Evolutionary conservation across 2,329 filamentous ascomycete species (phyloP), one percentile per base, ranked within the genome.

Genomic region (Rutstroemia sp.): DNA sequence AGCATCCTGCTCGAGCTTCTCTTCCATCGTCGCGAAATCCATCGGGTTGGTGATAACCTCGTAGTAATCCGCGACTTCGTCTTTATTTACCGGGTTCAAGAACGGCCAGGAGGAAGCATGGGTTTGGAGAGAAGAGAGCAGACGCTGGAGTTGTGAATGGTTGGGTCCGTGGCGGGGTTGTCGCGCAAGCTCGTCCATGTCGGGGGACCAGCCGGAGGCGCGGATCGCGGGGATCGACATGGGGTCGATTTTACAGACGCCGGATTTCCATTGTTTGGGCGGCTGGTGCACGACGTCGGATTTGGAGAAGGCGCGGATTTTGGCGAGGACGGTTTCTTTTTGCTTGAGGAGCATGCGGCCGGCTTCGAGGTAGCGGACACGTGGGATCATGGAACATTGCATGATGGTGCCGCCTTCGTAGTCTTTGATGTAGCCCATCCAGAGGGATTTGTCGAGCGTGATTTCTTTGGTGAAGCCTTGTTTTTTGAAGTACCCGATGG

Each of bases 391-490:
- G 52, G 88, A 90, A 69, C 94, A 99, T 74, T 99, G 94, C 94
- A 99, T 99, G 60, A 99, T 95, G 0, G 94, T 99, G 58, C 94
- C 94, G 57, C 94, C 94, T 73, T 99, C 94, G 71, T 99, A 99
- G 71, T 99, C 94, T 71, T 99, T 99, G 76, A 99, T 99, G 67
- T 97, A 99, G 2, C 94, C 94, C 94, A 97, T 97, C 94, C 94
- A 99, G 3, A 90, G 86, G 2, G 86, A 85, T 66, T 86, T 88
- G 58, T 94, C 88, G 0, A 99, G 82, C 0, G 92, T 96, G 62
- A 99, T 97, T 66, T 99, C 92, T 71, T 99, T 99, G 1, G 94
- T 97, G 69, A 99, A 99, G 0, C 94, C 94, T 71, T 99, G 94
- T 71, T 99, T 99, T 72, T 97, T 95, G 74, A 99, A 99, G 72